phyloP scores from a whole-genome alignment of 2,329 filamentous ascomycete species.

The Talaromyces sp. region DNA sequence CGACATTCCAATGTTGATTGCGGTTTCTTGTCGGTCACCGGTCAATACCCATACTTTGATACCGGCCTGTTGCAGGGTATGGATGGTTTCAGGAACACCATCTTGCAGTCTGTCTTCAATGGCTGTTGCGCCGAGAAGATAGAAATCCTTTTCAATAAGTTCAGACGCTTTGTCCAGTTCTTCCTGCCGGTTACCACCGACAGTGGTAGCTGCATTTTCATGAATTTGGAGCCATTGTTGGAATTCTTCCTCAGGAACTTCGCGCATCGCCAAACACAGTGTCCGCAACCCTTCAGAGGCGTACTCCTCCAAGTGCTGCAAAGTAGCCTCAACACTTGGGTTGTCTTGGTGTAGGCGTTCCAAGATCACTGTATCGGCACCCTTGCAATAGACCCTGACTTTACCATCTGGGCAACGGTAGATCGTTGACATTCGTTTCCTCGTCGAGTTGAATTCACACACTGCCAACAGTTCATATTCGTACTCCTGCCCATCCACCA shows the following conservation, averaged over 20 bases:
- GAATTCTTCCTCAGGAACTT: constrained; percentile 84
- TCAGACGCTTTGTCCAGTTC: constrained; percentile 97
- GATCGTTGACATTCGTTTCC: constrained; percentile 97
- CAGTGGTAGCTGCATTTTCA: constrained; percentile 81
- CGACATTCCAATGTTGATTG: constrained; percentile 99
- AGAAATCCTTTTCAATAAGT: constrained; percentile 88
- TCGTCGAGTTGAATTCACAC: constrained; percentile 97
- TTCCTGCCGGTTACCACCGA: constrained; percentile 85
- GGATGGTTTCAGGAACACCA: constrained; percentile 95
- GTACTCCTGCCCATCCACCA: constrained; percentile 62
- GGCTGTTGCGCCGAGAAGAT: constrained; percentile 85
- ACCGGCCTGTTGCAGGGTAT: constrained; percentile 90
- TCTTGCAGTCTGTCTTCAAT: constrained; percentile 97
- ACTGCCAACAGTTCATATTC: constrained; percentile 92
- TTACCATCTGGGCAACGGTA: constrained; percentile 95
- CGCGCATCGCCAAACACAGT: constrained; percentile 88
- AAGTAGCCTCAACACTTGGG: constrained; percentile 78
- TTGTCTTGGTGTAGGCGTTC: constrained; percentile 82
- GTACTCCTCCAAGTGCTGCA: constrained; percentile 96
- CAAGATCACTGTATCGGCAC: constrained; percentile 93
- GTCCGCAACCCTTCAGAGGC: constrained; percentile 93
- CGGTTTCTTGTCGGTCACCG: constrained; percentile 94
- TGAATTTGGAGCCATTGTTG: constrained; percentile 81
- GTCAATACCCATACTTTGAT: constrained; percentile 99
- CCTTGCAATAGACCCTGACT: constrained; percentile 89